Percentiles rank a stretch among this genome's conserved stretches.
Conservation (phyloP, 768 basidiomycete species). For the Boletellus emodensis region DNA sequence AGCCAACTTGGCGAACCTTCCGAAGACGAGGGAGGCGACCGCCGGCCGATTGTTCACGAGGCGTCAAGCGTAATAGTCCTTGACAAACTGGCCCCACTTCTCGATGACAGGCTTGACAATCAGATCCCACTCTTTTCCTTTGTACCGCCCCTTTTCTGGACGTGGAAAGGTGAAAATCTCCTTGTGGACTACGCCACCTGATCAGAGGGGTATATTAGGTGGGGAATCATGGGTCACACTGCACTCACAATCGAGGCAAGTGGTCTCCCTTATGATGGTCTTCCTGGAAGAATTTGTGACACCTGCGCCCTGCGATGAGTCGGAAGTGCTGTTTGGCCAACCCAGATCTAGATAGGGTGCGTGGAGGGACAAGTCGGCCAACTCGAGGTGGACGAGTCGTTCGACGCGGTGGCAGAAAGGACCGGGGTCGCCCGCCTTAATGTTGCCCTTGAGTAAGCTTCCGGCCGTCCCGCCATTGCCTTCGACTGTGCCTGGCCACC, state of each 20-base stretch:
- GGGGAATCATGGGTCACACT: not conserved
- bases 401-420: slow-evolving; percentile 73
- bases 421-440: slow-evolving; percentile 58
- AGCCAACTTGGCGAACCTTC: not conserved
- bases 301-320: not conserved
- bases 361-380: slow-evolving; percentile 62
- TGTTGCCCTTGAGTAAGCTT: slow-evolving; percentile 62
- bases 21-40: too few species aligned
- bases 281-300: slow-evolving; percentile 16
- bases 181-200: slow-evolving; percentile 60
- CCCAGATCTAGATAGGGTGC: slow-evolving; percentile 54
- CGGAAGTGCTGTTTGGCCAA: slow-evolving; percentile 40
- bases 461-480: slow-evolving; percentile 33
- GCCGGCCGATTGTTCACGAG: not conserved
- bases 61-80: slow-evolving; percentile 29
- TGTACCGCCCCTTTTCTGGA: slow-evolving; percentile 47
- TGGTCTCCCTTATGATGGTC: slow-evolving; percentile 15
- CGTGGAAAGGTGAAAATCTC: slow-evolving; percentile 77
- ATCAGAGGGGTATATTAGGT: slow-evolving; percentile 5
- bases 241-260: slow-evolving; percentile 45
- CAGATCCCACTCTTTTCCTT: slow-evolving; percentile 68
- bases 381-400: slow-evolving; percentile 74
- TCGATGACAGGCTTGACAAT: slow-evolving; percentile 75
- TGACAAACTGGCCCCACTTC: slow-evolving; percentile 70
- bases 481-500: slow-evolving; percentile 59